Evolutionary conservation across 306 rosid genomes (phyloP).

Genomic region (Fragaria iinumae): DNA sequence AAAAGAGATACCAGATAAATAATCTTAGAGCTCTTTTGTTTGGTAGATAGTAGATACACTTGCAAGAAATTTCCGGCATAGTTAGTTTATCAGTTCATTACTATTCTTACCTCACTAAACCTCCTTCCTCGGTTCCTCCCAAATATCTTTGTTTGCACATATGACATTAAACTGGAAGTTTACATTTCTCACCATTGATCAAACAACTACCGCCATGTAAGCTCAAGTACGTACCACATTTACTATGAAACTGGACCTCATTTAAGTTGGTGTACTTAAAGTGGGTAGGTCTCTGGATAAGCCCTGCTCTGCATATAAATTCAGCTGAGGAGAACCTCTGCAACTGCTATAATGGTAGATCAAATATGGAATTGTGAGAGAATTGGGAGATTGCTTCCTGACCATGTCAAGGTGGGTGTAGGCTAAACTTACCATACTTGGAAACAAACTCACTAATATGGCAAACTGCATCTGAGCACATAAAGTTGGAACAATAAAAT

Average conservation of each 20-base stretch:
- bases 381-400: not conserved
- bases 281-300: too few species aligned
- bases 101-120: too few species aligned
- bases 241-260: too few species aligned
- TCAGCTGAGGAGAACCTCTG: too few species aligned
- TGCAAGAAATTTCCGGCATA: not conserved
- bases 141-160: too few species aligned
- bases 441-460: not conserved
- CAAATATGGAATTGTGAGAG: not conserved
- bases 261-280: too few species aligned
- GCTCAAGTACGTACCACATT: too few species aligned
- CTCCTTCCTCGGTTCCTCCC: too few species aligned
- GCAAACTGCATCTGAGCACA: not conserved
- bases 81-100: not conserved
- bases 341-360: not conserved
- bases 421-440: not conserved
- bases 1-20: not conserved
- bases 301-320: too few species aligned
- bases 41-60: not conserved
- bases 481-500: not conserved
- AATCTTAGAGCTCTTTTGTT: not conserved
- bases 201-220: too few species aligned
- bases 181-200: too few species aligned
- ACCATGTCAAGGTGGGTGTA: not conserved
- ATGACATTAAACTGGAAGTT: too few species aligned